Evolutionary conservation across 352 stramenopile genomes (phyloP).

Genomic region (Pythium insidiosum): DNA sequence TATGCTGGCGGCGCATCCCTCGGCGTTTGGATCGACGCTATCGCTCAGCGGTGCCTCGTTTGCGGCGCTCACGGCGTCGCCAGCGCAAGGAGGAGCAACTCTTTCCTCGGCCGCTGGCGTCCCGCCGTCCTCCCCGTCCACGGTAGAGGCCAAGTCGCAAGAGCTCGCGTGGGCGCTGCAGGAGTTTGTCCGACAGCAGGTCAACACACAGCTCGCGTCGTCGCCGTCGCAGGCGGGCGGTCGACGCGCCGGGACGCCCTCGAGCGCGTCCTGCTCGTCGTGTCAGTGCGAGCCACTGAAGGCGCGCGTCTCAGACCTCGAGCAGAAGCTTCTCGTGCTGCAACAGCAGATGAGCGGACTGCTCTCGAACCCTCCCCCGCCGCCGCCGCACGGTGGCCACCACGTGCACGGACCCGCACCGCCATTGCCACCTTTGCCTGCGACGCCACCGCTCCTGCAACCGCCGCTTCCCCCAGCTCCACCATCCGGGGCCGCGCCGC

Average conservation of each 20-base stretch:
- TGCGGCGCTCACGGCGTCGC: background rate
- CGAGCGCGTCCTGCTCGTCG: too few relatives aligned
- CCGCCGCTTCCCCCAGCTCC: constrained; percentile 10
- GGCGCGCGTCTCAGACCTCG: constrained; percentile 45
- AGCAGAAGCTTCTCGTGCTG: constrained; percentile 31
- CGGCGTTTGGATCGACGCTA: background rate
- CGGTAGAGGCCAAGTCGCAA: constrained; percentile 40
- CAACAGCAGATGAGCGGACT: constrained; percentile 29
- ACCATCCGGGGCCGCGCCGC: background rate
- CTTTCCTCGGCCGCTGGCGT: too few relatives aligned
- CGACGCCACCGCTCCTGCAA: constrained; percentile 6
- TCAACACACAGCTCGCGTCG: constrained; percentile 28
- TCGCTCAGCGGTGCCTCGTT: background rate
- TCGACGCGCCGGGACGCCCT: too few relatives aligned
- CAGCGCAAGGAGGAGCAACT: too few relatives aligned
- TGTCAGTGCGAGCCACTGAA: constrained; percentile 38
- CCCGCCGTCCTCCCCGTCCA: background rate
- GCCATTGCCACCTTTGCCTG: constrained; percentile 5
- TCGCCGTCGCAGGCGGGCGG: too few relatives aligned
- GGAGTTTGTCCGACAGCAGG: constrained; percentile 31
- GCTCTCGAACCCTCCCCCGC: background rate
- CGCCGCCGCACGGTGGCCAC: too few relatives aligned
- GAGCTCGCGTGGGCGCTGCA: constrained; percentile 59
- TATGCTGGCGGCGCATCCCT: background rate
- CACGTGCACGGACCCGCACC: too few relatives aligned